Conservation (phyloP, 208 protist genomes). For the Porcisia deanei region DNA sequence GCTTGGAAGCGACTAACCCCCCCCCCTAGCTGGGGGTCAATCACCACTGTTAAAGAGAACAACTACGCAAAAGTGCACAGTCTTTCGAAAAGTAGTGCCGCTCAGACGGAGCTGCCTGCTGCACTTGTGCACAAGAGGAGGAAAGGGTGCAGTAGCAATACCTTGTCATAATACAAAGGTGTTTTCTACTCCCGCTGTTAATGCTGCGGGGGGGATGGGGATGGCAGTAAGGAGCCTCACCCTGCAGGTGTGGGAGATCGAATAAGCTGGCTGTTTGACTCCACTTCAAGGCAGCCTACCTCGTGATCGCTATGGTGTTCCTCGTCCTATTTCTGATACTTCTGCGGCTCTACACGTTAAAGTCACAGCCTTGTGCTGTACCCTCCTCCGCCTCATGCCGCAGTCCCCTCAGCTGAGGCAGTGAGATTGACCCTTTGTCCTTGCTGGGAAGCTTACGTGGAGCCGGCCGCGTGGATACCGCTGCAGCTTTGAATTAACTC, state of each 20-base stretch:
- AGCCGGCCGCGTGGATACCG: not conserved
- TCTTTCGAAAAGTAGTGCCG: not conserved
- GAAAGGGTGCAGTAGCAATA: too few relatives aligned
- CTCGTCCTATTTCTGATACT: not conserved
- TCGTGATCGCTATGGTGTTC: not conserved
- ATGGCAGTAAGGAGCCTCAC: not conserved
- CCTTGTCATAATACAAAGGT: too few relatives aligned
- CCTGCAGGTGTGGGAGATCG: not conserved
- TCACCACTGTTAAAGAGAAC: not conserved
- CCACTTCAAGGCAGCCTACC: not conserved
- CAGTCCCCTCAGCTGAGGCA: not conserved
- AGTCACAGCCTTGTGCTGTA: not conserved
- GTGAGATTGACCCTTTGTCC: not conserved
- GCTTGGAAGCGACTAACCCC: not conserved
- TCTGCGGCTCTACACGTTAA: not conserved
- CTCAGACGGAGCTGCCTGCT: not conserved
- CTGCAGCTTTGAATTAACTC: not conserved
- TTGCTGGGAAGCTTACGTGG: not conserved
- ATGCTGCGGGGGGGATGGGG: too few relatives aligned
- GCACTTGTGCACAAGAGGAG: not conserved
- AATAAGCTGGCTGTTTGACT: not conserved
- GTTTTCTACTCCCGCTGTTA: too few relatives aligned
- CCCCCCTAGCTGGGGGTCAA: not conserved
- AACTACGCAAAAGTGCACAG: too few relatives aligned
- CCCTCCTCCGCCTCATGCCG: not conserved